Conservation (phyloP, 106 monocot genomes). For the Phalaenopsis equestris region DNA sequence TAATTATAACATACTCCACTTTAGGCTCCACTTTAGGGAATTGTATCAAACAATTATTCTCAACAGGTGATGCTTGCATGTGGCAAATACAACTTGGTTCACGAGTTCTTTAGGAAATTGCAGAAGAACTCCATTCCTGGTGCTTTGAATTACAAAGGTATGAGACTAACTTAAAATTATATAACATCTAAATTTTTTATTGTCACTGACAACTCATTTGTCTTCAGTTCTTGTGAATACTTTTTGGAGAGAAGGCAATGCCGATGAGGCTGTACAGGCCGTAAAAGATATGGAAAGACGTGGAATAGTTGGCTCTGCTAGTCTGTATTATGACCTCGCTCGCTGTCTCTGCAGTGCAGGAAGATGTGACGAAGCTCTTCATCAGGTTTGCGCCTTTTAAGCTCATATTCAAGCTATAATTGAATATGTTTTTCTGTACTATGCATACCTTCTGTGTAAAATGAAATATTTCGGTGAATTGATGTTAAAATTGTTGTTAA, state of each 20-base stretch:
- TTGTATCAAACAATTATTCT: not conserved
- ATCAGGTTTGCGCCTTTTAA: constrained; percentile 38
- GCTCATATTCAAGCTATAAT: not conserved
- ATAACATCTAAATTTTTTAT: not conserved
- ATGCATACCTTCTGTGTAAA: not conserved
- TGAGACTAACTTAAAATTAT: not conserved
- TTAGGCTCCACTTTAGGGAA: not conserved
- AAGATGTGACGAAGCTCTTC: constrained; percentile 86
- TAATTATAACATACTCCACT: not conserved
- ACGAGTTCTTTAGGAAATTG: constrained; percentile 82
- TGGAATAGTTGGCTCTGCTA: constrained; percentile 87
- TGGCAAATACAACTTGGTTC: constrained; percentile 85
- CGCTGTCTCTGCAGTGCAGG: constrained; percentile 92
- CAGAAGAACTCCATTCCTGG: constrained; percentile 62
- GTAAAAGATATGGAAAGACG: constrained; percentile 91
- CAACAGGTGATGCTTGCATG: constrained; percentile 85
- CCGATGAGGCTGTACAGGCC: constrained; percentile 76
- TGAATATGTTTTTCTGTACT: not conserved
- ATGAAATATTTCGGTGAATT: not conserved
- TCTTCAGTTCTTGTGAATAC: constrained; percentile 82
- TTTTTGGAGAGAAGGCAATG: constrained; percentile 90
- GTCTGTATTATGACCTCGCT: constrained; percentile 94
- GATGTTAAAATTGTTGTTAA: not conserved
- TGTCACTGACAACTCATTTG: constrained; percentile 6
- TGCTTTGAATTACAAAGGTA: constrained; percentile 90